Conservation (phyloP, 495 filamentous ascomycete species). For the Paragyromitra xinjiangensis region DNA sequence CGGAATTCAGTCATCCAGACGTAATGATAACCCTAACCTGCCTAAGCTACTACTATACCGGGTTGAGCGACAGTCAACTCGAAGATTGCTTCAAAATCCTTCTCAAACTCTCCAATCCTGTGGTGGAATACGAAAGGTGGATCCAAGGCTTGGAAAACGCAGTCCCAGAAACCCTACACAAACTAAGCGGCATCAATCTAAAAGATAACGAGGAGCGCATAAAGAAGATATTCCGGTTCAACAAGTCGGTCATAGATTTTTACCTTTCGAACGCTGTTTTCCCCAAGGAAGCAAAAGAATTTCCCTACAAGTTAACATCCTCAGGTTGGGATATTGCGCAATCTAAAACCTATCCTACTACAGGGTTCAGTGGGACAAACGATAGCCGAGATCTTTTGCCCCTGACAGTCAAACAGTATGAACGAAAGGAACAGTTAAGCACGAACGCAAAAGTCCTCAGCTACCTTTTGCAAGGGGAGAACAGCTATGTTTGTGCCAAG, state of each 20-base stretch:
- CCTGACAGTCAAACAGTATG: conserved; percentile 65
- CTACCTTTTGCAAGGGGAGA: conserved; percentile 67
- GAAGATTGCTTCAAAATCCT: conserved; percentile 64
- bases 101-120: conserved; percentile 65
- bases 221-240: conserved; percentile 63
- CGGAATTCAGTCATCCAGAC: conserved; percentile 81
- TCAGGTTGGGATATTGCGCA: conserved; percentile 75
- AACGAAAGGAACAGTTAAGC: conserved; percentile 66
- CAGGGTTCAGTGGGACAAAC: conserved; percentile 79
- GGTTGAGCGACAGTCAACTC: conserved; percentile 67
- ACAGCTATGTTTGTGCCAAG: conserved; percentile 58
- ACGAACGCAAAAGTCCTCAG: conserved; percentile 73
- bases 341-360: conserved; percentile 63
- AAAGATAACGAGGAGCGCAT: conserved; percentile 62
- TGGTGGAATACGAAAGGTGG: conserved; percentile 67
- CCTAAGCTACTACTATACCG: conserved; percentile 74
- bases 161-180: conserved; percentile 58
- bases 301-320: conserved; percentile 70
- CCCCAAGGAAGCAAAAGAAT: conserved; percentile 70
- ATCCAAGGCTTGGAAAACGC: conserved; percentile 46
- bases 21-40: conserved; percentile 73
- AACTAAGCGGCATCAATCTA: conserved; percentile 69
- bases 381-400: conserved; percentile 70
- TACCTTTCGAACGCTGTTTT: conserved; percentile 72
- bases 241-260: conserved; percentile 68